Percentiles rank a stretch among this genome's conserved stretches.
Evolutionary conservation across 1,139 yeast genomes (phyloP).

Genomic region (Diutina mesorugosa): DNA sequence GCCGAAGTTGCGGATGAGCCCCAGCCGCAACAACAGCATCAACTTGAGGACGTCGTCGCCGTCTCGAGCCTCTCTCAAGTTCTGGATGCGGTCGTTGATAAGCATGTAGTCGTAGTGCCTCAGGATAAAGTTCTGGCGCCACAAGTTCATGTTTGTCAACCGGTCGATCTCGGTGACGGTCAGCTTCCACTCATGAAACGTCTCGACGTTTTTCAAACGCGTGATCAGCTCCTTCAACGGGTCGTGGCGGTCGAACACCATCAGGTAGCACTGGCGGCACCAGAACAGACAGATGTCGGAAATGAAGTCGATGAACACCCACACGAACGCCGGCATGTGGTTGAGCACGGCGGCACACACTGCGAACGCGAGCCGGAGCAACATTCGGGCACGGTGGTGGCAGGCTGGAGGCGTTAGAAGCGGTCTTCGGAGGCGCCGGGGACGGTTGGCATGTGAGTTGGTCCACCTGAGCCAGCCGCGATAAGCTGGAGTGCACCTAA

Average conservation of each 20-base stretch:
- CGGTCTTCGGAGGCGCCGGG: too few relatives aligned
- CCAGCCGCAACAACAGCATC: slow-evolving; percentile 66
- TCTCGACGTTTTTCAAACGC: slow-evolving; percentile 27
- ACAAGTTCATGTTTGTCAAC: slow-evolving; percentile 55
- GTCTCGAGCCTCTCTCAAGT: slow-evolving; percentile 48
- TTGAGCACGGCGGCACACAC: background rate
- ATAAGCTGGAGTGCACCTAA: too few relatives aligned
- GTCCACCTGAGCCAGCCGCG: too few relatives aligned
- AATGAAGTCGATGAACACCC: slow-evolving; percentile 49
- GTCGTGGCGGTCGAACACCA: slow-evolving; percentile 22
- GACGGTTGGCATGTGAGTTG: too few relatives aligned
- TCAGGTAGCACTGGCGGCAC: slow-evolving; percentile 28
- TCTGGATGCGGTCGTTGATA: slow-evolving; percentile 60
- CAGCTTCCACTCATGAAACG: slow-evolving; percentile 49
- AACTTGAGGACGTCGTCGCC: slow-evolving; percentile 45
- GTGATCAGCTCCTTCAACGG: slow-evolving; percentile 27
- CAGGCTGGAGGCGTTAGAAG: background rate
- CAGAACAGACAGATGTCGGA: slow-evolving; percentile 51
- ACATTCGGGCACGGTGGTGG: background rate
- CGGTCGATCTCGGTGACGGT: slow-evolving; percentile 50
- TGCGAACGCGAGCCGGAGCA: background rate
- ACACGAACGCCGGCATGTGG: slow-evolving; percentile 46
- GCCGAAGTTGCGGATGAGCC: slow-evolving; percentile 80
- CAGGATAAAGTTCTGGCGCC: slow-evolving; percentile 82
- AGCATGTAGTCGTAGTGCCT: slow-evolving; percentile 74